Evolutionary conservation across 2,329 filamentous ascomycete species (phyloP), one percentile per base, ranked within the genome.

Genomic region (Seiridium unicorne): DNA sequence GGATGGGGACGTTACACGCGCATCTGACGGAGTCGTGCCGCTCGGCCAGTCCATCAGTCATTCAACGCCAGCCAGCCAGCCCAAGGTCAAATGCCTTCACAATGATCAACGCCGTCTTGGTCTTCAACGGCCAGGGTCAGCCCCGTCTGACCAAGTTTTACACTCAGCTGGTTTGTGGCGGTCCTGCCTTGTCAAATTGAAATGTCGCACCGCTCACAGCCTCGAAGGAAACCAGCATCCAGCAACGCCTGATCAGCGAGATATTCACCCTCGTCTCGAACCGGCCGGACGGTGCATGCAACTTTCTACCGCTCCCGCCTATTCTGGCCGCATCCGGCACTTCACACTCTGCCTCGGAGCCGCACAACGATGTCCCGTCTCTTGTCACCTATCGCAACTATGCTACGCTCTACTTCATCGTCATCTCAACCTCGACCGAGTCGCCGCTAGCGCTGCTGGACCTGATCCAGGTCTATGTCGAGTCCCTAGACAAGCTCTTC

Each of bases 51-150:
- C 18, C 18, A 26, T 26, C 18, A 2, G 18, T 26, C 18, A 26
- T 26, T 26, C 18, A 26, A 26, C 18, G 18, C 18, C 18, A 26
- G 18, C 18, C 18, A 26, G 18, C 11, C 13, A 8, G 18, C 49
- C 9, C 10, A 35, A 35, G 10, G 11, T 53, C 49, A 31, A 18
- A 53, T 36, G 47, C 46, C 66, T 53, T 62, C 64, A 78, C 67
- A 67, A 99, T 99, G 95, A 98, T 99, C 77, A 99, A 97, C 82
- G 95, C 96, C 38, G 94, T 99, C 63, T 84, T 99, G 66, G 94
- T 99, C 74, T 99, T 99, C 83, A 99, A 99, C 73, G 97, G 97
- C 80, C 92, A 94, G 69, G 95, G 95, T 65, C 94, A 99, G 77
- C 94, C 95, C 44, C 90, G 95, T 59, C 84, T 99, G 74, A 98